phyloP scores from a whole-genome alignment of 2,329 filamentous ascomycete species.

The Stagonosporopsis rhizophila region DNA sequence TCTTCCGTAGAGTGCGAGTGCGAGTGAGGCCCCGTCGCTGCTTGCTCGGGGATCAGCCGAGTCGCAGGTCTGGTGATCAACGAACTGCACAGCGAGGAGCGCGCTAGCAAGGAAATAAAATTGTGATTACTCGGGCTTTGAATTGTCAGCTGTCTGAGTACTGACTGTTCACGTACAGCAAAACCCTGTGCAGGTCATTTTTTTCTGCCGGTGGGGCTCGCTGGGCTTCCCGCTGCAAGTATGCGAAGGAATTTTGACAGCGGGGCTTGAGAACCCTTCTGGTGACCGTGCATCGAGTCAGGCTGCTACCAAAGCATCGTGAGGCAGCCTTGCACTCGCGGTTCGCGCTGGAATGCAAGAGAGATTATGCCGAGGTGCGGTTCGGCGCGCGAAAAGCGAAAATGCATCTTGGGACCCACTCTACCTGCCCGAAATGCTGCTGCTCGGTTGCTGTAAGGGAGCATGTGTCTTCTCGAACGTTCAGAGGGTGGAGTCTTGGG shows the following conservation, averaged over 20 bases:
- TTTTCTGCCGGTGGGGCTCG: conserved; percentile 21
- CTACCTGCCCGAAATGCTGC: not conserved
- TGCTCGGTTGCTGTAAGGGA: not conserved
- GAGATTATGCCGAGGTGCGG: conserved; percentile 16
- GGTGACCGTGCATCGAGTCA: conserved; percentile 10
- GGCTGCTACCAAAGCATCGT: not conserved
- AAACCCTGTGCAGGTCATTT: conserved; percentile 18
- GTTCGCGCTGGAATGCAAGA: conserved; percentile 1
- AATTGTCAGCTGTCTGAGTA: conserved; percentile 8
- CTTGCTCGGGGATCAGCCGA: conserved; percentile 7
- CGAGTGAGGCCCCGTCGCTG: conserved; percentile 1
- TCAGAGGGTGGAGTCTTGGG: conserved; percentile 1
- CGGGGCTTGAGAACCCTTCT: conserved; percentile 7
- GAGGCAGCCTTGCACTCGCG: conserved; percentile 11
- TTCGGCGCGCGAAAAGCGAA: conserved; percentile 15
- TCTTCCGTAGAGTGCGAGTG: not conserved
- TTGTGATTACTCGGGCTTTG: not conserved
- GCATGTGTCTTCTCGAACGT: conserved; percentile 7
- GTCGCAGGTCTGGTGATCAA: conserved; percentile 8
- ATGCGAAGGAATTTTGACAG: conserved; percentile 16
- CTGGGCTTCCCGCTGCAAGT: conserved; percentile 17
- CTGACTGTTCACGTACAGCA: not conserved
- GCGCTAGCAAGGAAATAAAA: not conserved
- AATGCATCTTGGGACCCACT: conserved; percentile 8
- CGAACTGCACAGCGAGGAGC: not conserved